These are phyloP conservation scores for Aspergillus asperescens DNA, from an alignment of 495 filamentous ascomycete species.

Conservation along the genomic window DNA sequence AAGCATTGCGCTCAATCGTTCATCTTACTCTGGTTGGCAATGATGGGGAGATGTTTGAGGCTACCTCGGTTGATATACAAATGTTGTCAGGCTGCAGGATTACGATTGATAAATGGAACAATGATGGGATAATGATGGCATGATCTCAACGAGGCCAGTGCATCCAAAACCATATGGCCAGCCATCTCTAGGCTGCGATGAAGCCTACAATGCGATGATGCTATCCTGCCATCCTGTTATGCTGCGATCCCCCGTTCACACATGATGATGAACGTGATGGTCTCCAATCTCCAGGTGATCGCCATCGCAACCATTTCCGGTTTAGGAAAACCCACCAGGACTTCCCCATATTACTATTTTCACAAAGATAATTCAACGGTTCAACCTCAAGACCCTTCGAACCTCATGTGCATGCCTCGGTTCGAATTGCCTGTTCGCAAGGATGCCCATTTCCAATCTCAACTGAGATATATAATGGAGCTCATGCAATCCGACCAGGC, in stretches of 20 bases:
- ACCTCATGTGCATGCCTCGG: slow-evolving; percentile 12
- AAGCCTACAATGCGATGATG: too few species aligned
- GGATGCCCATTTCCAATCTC: background rate
- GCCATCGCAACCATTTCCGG: slow-evolving; percentile 13
- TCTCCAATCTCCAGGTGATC: slow-evolving; percentile 1
- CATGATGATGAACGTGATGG: background rate
- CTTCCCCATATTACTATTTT: slow-evolving; percentile 7
- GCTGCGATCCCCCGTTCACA: too few species aligned
- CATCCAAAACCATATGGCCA: too few species aligned
- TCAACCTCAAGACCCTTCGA: background rate
- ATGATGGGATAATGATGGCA: too few species aligned
- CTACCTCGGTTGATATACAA: slow-evolving; percentile 6
- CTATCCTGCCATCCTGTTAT: too few species aligned
- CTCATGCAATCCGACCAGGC: slow-evolving; percentile 1
- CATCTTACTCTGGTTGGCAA: background rate
- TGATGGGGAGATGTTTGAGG: background rate
- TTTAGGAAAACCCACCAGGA: slow-evolving; percentile 1
- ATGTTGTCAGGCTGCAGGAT: background rate
- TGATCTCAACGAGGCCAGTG: too few species aligned
- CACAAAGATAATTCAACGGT: too few species aligned
- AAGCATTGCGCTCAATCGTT: slow-evolving; percentile 8
- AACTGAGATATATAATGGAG: slow-evolving; percentile 1
- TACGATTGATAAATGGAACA: background rate
- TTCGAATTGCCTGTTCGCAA: background rate
- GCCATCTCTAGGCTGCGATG: too few species aligned